Conservation (phyloP, 257 asterid genomes). For the Forsythia suspensa region DNA sequence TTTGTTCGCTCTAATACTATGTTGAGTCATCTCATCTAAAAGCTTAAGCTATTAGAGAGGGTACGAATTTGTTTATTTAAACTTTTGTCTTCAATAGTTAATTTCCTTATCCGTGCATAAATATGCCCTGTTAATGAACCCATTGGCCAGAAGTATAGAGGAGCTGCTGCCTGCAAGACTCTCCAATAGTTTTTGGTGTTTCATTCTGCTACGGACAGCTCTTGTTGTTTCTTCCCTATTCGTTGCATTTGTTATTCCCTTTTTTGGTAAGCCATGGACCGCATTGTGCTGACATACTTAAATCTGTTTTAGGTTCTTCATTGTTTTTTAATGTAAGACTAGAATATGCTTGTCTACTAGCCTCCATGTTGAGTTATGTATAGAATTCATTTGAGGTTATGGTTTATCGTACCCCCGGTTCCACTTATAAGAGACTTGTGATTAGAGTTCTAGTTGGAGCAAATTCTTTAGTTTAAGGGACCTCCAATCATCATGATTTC, state of each 20-base stretch:
- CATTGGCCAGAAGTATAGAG: conserved; percentile 72
- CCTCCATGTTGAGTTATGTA: not conserved
- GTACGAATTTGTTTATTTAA: no score
- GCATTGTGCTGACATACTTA: not conserved
- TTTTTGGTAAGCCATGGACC: conserved; percentile 52
- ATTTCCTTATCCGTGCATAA: no score
- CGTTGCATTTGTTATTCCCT: conserved; percentile 73
- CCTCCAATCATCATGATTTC: not conserved
- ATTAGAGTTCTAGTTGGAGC: not conserved
- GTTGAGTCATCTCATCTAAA: no score
- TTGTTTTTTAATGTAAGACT: not conserved
- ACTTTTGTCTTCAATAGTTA: no score
- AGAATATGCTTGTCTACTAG: not conserved
- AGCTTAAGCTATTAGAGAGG: no score
- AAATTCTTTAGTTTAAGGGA: not conserved
- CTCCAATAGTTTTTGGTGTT: conserved; percentile 55
- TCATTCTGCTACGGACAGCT: conserved; percentile 58
- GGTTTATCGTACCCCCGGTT: not conserved
- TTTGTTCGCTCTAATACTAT: no score
- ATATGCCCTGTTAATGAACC: conserved; percentile 77
- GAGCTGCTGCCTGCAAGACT: conserved; percentile 65
- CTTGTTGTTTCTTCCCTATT: conserved; percentile 70
- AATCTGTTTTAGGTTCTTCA: not conserved
- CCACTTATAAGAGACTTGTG: not conserved
- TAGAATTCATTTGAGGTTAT: no score